Conservation (phyloP, 2,329 filamentous ascomycete species). For the Nigrospora osmanthi region DNA sequence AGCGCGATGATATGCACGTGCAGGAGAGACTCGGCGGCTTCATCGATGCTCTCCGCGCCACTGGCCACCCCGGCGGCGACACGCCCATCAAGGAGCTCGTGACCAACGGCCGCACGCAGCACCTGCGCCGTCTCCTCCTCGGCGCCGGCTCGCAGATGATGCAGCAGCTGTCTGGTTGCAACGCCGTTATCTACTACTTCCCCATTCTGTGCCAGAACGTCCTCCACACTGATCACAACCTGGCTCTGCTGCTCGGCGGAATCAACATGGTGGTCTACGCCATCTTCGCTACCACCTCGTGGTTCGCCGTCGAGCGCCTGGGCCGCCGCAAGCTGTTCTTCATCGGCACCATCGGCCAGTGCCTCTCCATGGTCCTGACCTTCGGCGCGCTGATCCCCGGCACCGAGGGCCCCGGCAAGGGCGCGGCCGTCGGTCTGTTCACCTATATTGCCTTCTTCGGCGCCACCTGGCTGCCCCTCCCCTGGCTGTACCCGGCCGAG, state of each 20-base stretch:
- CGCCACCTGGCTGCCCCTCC: conserved; percentile 55
- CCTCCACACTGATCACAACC: conserved; percentile 31
- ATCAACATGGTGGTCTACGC: conserved; percentile 53
- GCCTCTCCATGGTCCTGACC: conserved; percentile 49
- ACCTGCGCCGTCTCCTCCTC: conserved; percentile 54
- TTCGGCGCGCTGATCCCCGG: conserved; percentile 63
- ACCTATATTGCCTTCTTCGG: conserved; percentile 64
- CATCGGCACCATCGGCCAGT: conserved; percentile 36
- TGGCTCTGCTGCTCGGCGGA: conserved; percentile 44
- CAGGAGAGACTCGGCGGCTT: conserved; percentile 38
- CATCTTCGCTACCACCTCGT: conserved; percentile 50
- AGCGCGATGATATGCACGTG: conserved; percentile 32
- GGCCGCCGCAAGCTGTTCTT: conserved; percentile 39
- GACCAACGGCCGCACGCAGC: conserved; percentile 54
- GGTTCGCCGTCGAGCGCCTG: conserved; percentile 39
- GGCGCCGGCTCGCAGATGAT: conserved; percentile 52
- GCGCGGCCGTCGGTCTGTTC: conserved; percentile 60
- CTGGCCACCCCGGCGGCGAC: conserved; percentile 20
- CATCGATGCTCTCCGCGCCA: conserved; percentile 20
- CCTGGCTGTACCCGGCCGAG: conserved; percentile 51
- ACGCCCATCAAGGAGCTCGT: conserved; percentile 36
- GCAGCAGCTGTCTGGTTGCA: conserved; percentile 53
- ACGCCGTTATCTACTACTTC: conserved; percentile 54
- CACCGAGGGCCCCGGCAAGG: conserved; percentile 52
- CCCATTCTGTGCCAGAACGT: conserved; percentile 46